Evolutionary conservation across 768 basidiomycete species (phyloP).

Genomic region (Tricholoma matsutake): DNA sequence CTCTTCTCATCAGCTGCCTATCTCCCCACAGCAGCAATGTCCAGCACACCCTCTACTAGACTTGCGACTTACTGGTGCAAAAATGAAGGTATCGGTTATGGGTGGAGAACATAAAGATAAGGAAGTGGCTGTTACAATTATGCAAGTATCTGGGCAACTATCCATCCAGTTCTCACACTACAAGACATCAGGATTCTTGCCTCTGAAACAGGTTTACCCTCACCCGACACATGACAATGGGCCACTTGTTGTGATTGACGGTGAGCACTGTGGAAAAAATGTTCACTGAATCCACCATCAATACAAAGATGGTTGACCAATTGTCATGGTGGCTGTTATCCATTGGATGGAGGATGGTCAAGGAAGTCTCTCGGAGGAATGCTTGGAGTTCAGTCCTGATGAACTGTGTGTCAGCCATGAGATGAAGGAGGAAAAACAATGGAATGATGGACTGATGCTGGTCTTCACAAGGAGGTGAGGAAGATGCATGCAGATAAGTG

Average conservation of each 20-base stretch:
- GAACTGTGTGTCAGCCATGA: background rate
- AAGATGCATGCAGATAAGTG: background rate
- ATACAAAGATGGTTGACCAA: background rate
- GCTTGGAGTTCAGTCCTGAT: background rate
- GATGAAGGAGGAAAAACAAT: background rate
- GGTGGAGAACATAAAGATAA: conserved; percentile 1
- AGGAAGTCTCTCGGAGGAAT: background rate
- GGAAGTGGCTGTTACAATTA: background rate
- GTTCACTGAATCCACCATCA: background rate
- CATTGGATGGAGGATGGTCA: background rate
- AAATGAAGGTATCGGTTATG: background rate
- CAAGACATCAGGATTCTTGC: too few species aligned
- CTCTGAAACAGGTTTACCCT: background rate
- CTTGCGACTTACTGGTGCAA: too few species aligned
- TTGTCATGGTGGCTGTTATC: background rate
- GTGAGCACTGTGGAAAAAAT: conserved; percentile 1
- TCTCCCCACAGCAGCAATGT: too few species aligned
- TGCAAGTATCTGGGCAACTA: background rate
- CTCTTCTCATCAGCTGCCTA: too few species aligned
- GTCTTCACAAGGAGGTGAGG: background rate
- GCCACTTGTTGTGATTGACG: background rate
- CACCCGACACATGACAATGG: background rate
- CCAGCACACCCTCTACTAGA: too few species aligned
- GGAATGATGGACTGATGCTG: background rate
- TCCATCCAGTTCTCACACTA: too few species aligned